Evolutionary conservation across 257 asterid genomes (phyloP).

Genomic region (Lycium barbarum): DNA sequence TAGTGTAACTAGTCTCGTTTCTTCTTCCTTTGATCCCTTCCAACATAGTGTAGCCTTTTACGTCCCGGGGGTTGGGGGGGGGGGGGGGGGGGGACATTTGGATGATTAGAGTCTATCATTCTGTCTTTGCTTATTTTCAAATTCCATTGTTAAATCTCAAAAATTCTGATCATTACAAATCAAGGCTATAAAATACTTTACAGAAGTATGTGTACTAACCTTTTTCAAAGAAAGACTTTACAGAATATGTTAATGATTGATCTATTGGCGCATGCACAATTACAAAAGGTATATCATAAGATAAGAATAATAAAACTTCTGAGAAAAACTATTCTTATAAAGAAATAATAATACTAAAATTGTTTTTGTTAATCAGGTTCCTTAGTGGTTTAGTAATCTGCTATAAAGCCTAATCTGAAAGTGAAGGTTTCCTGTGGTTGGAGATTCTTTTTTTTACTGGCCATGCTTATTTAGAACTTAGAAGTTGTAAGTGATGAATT

Average conservation of each 20-base stretch:
- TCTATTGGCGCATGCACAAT: neutral
- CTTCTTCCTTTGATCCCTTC: constrained; percentile 1
- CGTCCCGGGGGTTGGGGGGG: neutral
- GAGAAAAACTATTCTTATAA: neutral
- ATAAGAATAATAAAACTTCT: neutral
- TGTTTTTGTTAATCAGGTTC: neutral
- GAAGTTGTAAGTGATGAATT: neutral
- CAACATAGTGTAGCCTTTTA: constrained; percentile 4
- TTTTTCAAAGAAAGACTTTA: constrained; percentile 1
- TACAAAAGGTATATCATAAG: constrained; percentile 6
- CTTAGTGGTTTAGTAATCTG: constrained; percentile 2
- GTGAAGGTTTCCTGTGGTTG: neutral
- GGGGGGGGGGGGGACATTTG: neutral
- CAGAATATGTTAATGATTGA: neutral
- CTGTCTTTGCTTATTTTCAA: neutral
- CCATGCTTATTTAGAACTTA: constrained; percentile 7
- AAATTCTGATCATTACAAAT: neutral
- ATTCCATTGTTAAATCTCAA: neutral
- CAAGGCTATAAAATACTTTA: neutral
- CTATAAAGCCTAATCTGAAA: neutral
- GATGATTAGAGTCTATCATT: constrained; percentile 21
- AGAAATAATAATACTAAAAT: neutral
- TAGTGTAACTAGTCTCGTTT: neutral
- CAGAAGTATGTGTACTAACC: neutral
- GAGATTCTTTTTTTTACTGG: neutral